Conservation (phyloP, 1,284 basidiomycete species). For the Sporisorium exsertum region DNA sequence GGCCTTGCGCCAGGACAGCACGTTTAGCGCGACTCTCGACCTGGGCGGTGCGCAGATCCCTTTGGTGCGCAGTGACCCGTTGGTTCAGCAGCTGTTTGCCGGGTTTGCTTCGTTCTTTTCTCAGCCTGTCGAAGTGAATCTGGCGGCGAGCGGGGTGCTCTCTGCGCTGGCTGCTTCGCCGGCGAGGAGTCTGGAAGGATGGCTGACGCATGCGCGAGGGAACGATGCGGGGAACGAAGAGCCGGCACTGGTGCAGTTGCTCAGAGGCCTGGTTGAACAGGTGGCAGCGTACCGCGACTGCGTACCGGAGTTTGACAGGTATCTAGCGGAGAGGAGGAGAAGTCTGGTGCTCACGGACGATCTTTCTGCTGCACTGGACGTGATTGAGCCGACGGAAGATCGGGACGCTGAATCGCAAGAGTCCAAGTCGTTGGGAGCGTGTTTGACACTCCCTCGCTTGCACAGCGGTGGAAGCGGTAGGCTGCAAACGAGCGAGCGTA, state of each 20-base stretch:
- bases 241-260: conserved; percentile 46
- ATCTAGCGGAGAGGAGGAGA: conserved; percentile 84
- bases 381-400: conserved; percentile 15
- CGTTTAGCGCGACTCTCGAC: conserved; percentile 30
- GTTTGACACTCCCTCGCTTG: conserved; percentile 27
- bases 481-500: conserved; percentile 14
- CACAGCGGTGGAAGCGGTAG: not conserved
- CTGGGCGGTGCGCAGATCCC: conserved; percentile 61
- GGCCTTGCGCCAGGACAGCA: conserved; percentile 68
- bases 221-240: conserved; percentile 73
- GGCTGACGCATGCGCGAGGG: conserved; percentile 77
- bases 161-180: conserved; percentile 84
- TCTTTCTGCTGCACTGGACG: conserved; percentile 83
- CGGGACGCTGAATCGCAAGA: conserved; percentile 5
- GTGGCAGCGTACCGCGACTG: conserved; percentile 79
- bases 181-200: conserved; percentile 85
- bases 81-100: conserved; percentile 80
- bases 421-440: conserved; percentile 3
- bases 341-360: conserved; percentile 93
- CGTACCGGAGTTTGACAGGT: conserved; percentile 84
- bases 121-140: conserved; percentile 86
- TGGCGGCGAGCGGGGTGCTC: conserved; percentile 85
- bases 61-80: conserved; percentile 81
- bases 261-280: conserved; percentile 69
- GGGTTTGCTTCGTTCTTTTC: conserved; percentile 82